phyloP scores from a whole-genome alignment of 2,329 filamentous ascomycete species.

The Paecilomyces sp. region DNA sequence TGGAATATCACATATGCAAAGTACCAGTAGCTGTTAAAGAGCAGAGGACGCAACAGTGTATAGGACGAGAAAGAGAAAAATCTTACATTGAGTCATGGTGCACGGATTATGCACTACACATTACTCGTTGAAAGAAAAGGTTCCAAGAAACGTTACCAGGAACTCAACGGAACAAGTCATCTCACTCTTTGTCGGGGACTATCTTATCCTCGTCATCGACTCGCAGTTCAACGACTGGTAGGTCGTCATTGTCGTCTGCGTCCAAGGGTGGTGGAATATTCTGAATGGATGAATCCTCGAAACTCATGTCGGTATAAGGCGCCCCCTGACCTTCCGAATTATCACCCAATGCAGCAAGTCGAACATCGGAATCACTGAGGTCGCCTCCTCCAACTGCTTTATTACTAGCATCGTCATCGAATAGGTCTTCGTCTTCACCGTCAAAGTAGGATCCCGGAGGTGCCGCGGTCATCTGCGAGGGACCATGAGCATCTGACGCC shows the following conservation, averaged over 20 bases:
- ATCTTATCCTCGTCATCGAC: constrained; percentile 28
- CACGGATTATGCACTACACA: not conserved
- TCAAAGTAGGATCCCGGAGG: constrained; percentile 20
- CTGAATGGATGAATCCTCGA: constrained; percentile 20
- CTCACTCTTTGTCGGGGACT: not conserved
- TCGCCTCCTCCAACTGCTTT: constrained; percentile 31
- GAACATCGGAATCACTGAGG: constrained; percentile 25
- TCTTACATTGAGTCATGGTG: not conserved
- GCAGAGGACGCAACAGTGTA: not conserved
- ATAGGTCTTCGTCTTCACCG: constrained; percentile 22
- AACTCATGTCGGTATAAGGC: constrained; percentile 13
- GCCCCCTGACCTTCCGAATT: constrained; percentile 15
- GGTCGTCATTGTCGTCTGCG: constrained; percentile 28
- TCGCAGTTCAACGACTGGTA: constrained; percentile 35
- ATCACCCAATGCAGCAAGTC: constrained; percentile 20
- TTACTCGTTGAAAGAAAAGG: not conserved
- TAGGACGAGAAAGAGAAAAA: not conserved
- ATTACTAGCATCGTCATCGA: constrained; percentile 33
- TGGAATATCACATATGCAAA: not conserved
- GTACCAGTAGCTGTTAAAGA: not conserved
- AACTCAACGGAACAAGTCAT: not conserved
- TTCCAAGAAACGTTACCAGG: not conserved
- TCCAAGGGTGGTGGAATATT: constrained; percentile 24
- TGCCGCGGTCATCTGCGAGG: constrained; percentile 20
- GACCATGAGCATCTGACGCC: constrained; percentile 19